A percentile compares a stretch with the other conserved stretches of the same genome.
Evolutionary conservation across 352 stramenopile species (phyloP).

Genomic region (Globisporangium cederbergense): DNA sequence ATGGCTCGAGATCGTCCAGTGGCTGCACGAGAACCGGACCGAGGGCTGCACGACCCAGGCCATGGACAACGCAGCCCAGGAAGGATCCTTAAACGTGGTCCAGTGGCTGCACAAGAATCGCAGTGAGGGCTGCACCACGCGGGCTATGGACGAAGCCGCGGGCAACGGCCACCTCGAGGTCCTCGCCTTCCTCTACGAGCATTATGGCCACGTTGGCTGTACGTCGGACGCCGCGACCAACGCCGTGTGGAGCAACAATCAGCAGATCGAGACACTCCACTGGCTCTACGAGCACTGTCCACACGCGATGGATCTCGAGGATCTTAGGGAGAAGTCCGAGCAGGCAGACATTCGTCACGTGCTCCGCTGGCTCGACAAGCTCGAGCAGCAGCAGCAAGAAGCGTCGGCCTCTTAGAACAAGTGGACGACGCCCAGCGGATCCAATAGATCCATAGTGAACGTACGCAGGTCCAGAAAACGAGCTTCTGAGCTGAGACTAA

Average conservation of each 20-base stretch:
- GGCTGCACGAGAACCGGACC: slow-evolving; percentile 50
- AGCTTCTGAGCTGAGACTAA: no score
- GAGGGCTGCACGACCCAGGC: slow-evolving; percentile 51
- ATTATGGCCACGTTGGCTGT: slow-evolving; percentile 9
- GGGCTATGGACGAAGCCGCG: slow-evolving; percentile 10
- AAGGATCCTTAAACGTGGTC: slow-evolving; percentile 6
- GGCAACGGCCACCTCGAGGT: slow-evolving; percentile 11
- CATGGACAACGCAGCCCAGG: slow-evolving; percentile 25
- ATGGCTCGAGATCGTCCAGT: slow-evolving; percentile 37
- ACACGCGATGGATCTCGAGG: background rate
- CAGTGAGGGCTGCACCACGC: slow-evolving; percentile 10
- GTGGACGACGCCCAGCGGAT: no score
- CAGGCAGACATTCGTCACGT: slow-evolving; percentile 1
- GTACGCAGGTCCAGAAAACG: no score
- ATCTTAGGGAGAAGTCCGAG: background rate
- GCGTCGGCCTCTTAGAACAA: no score
- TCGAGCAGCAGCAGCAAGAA: background rate
- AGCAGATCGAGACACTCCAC: slow-evolving; percentile 18
- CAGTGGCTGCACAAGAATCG: slow-evolving; percentile 14
- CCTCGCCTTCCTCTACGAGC: slow-evolving; percentile 6
- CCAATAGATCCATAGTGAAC: no score
- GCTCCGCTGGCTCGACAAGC: slow-evolving; percentile 11
- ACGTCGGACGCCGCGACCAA: slow-evolving; percentile 4
- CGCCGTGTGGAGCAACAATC: slow-evolving; percentile 12
- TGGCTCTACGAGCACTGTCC: slow-evolving; percentile 14